Conservation (phyloP, 192 early-diverging fungal species). For the Coemansia nantahalensis region DNA sequence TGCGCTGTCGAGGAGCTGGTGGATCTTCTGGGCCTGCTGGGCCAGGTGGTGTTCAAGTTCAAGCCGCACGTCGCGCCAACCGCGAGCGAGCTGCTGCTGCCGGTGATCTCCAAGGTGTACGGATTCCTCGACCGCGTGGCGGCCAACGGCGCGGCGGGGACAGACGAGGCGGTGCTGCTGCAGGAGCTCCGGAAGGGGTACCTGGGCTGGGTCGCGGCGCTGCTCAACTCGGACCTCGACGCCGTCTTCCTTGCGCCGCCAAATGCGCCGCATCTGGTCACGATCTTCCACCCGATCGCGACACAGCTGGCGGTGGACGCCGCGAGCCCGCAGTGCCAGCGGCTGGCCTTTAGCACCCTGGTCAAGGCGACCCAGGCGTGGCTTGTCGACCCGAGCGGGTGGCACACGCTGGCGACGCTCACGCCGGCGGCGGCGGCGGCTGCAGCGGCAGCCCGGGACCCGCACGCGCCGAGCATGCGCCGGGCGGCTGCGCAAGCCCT, state of each 20-base stretch:
- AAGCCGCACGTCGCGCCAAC: constrained; percentile 59
- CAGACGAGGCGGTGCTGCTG: constrained; percentile 79
- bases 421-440: constrained; percentile 34
- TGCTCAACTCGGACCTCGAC: constrained; percentile 82
- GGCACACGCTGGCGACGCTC: constrained; percentile 46
- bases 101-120: constrained; percentile 80
- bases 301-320: constrained; percentile 27
- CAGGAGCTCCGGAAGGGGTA: constrained; percentile 80
- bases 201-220: constrained; percentile 69
- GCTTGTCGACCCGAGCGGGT: constrained; percentile 44
- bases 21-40: constrained; percentile 85
- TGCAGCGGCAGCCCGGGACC: constrained; percentile 9
- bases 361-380: constrained; percentile 47
- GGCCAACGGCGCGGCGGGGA: constrained; percentile 60
- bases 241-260: constrained; percentile 69
- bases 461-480: constrained; percentile 12
- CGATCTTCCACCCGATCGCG: constrained; percentile 37
- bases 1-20: no score
- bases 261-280: constrained; percentile 51
- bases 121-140: constrained; percentile 79
- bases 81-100: constrained; percentile 66
- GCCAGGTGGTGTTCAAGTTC: constrained; percentile 85
- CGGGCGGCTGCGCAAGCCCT: constrained; percentile 28
- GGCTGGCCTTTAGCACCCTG: constrained; percentile 38
- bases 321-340: constrained; percentile 34